phyloP scores from a whole-genome alignment of 2,329 filamentous ascomycete genomes.

The Cadophora malorum region DNA sequence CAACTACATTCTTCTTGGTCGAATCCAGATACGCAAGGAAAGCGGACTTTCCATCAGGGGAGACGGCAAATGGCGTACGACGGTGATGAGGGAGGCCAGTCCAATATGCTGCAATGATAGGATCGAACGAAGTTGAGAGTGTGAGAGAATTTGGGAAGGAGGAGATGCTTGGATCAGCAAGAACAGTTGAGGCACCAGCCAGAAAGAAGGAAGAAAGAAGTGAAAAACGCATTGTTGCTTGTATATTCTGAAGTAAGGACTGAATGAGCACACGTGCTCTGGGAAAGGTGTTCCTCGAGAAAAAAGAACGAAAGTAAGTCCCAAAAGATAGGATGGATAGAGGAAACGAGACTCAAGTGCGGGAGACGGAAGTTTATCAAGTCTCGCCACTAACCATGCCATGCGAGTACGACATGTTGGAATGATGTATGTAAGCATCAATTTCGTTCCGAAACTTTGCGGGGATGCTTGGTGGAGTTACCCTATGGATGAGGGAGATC shows the following conservation, averaged over 20 bases:
- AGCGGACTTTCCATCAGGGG: constrained; percentile 63
- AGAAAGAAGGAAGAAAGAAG: constrained; percentile 37
- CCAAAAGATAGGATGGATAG: background rate
- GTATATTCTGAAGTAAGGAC: constrained; percentile 30
- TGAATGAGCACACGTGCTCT: constrained; percentile 31
- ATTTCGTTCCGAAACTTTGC: constrained; percentile 7
- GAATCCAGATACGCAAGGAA: constrained; percentile 66
- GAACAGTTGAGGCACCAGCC: constrained; percentile 31
- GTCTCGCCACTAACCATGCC: background rate
- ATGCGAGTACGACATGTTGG: background rate
- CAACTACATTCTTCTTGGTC: constrained; percentile 60
- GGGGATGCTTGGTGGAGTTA: background rate
- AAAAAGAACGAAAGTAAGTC: constrained; percentile 11
- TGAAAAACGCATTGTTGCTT: constrained; percentile 34
- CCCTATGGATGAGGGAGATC: constrained; percentile 7
- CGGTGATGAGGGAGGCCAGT: constrained; percentile 66
- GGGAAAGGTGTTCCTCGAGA: background rate
- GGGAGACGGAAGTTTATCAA: background rate
- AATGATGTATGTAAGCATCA: constrained; percentile 10
- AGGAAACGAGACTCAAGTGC: background rate
- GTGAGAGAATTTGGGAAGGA: constrained; percentile 52
- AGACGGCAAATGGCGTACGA: constrained; percentile 67
- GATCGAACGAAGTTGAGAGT: constrained; percentile 60
- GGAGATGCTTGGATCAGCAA: constrained; percentile 36
- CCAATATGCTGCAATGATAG: constrained; percentile 66